Evolutionary conservation across 2,329 filamentous ascomycete species (phyloP), one percentile per base, ranked within the genome.

Genomic region (Venturia nashicola): DNA sequence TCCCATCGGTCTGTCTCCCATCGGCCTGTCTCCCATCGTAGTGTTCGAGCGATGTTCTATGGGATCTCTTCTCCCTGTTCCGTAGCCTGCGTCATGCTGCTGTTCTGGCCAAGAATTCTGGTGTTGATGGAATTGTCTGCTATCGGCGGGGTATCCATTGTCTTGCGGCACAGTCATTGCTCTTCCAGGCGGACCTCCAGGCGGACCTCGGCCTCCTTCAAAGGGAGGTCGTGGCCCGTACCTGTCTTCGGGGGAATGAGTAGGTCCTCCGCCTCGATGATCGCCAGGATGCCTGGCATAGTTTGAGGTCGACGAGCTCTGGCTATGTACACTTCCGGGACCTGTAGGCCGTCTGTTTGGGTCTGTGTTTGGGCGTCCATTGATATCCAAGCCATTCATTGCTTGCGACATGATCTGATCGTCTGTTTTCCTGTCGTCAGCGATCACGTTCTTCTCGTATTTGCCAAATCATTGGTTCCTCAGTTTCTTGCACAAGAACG

Each of bases 101-200:
- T 40, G 61, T 20, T 55, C 46, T 20, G 67, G 69, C n/a, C 71
- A 70, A n/a, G 72, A 72, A 20, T 72, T 69, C 14, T 74, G 71
- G 16, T 75, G 73, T 48, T 74, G 68, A 61, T 76, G 75, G 43
- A 72, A 72, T 27, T 68, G 65, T 63, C 72, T 69, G 55, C 71
- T 72, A 40, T 72, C 71, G 61, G 74, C 72, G 36, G 68, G 69
- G 71, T 74, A 76, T 42, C 72, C 69, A 48, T 71, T 69, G 42
- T 71, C 71, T 5, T 75, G 71, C 5, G 75, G 75, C 72, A 76
- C 71, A 7, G 75, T 76, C 67, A 68, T 69, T 3, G 74, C 72
- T 34, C 74, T 71, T 62, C 40, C 43, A 36, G 55, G 39, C 39
- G 62, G 65, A 62, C 39, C 63, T 62, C 40, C 43, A 36, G 55